Percentiles rank a stretch among this genome's conserved stretches.
These are phyloP conservation scores for Lyophyllum semitale DNA, from an alignment of 768 basidiomycete genomes.

Conservation along the genomic window DNA sequence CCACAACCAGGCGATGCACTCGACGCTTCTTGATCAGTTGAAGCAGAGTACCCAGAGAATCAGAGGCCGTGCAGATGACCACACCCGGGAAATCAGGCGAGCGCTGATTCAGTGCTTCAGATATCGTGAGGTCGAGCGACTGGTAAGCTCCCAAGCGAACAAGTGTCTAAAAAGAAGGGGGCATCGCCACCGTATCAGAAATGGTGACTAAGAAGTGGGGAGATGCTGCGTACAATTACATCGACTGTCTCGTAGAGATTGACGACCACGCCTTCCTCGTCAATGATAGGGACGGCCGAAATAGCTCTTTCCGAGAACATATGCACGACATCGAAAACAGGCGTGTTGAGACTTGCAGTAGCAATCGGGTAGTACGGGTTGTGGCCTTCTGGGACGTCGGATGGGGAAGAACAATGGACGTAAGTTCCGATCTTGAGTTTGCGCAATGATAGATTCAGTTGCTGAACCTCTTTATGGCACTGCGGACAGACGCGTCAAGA, in stretches of 20 bases:
- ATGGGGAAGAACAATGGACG: constrained; percentile 55
- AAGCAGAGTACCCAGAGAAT: constrained; percentile 88
- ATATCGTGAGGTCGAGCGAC: constrained; percentile 91
- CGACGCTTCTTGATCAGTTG: constrained; percentile 91
- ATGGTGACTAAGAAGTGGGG: not conserved
- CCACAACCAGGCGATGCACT: constrained; percentile 93
- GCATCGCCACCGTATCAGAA: not conserved
- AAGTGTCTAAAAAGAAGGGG: constrained; percentile 65
- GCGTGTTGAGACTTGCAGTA: constrained; percentile 86
- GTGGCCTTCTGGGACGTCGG: constrained; percentile 49
- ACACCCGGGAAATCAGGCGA: constrained; percentile 96
- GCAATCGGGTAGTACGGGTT: constrained; percentile 89
- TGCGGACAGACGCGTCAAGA: constrained; percentile 31
- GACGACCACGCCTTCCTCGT: constrained; percentile 89
- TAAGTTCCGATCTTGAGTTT: constrained; percentile 94
- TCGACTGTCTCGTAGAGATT: constrained; percentile 99
- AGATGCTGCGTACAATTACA: constrained; percentile 73
- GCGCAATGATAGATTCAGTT: constrained; percentile 78
- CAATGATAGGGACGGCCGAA: constrained; percentile 95
- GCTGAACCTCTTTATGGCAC: constrained; percentile 85
- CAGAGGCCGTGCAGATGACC: constrained; percentile 90
- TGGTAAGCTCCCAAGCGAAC: constrained; percentile 94
- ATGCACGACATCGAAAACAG: constrained; percentile 97
- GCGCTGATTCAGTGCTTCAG: constrained; percentile 88
- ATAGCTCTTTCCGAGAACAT: constrained; percentile 97